Base-by-base conservation (phyloP, 257 asterid species). In the Solanum medicagineum region DNA sequence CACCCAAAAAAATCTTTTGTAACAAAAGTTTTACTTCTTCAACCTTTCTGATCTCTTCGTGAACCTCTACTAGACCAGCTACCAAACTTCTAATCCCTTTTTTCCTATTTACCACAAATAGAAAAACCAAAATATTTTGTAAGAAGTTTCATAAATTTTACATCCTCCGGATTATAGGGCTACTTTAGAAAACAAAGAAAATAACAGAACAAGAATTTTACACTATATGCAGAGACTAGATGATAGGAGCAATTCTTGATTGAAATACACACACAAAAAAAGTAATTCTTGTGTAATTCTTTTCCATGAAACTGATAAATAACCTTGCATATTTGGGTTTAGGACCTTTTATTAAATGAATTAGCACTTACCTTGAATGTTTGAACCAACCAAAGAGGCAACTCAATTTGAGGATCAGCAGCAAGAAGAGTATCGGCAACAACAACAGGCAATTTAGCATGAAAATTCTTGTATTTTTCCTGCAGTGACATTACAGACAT, bases 391-490 rank as follows among this genome's bases (percentile, higher is more conserved):
- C 99, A 96, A 84, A 96, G 95, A 26, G 98, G 99, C 85, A 96
- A 87, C 81, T 93, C 98, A 85, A 95, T 91, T 88, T 92, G 97
- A 89, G 97, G 90, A 93, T 96, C 99, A 89, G 93, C 89, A n/a
- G 97, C 93, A 86, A 96, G 97, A 84, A 96, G 99, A 85, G 98
- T 92, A 71, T 93, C 95, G 32, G 99, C 98, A 83, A 95, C 98
- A 91, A 93, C 83, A 83, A 90, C 86, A 51, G 99, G 98, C 88
- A 96, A 89, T 89, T 96, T 90, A 80, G 97, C 94, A 89, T 96
- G 98, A 88, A 89, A 90, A 69, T 89, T 81, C 80, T 81, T 92
- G 90, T 96, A 96, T 85, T 95, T 94, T 86, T 91, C 97, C 99
- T 96, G 97, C 92, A 93, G 82, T 84, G 80, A 65, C 29, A 7